phyloP scores from a whole-genome alignment of 768 basidiomycete species.

The Cystobasidium onofrii region DNA sequence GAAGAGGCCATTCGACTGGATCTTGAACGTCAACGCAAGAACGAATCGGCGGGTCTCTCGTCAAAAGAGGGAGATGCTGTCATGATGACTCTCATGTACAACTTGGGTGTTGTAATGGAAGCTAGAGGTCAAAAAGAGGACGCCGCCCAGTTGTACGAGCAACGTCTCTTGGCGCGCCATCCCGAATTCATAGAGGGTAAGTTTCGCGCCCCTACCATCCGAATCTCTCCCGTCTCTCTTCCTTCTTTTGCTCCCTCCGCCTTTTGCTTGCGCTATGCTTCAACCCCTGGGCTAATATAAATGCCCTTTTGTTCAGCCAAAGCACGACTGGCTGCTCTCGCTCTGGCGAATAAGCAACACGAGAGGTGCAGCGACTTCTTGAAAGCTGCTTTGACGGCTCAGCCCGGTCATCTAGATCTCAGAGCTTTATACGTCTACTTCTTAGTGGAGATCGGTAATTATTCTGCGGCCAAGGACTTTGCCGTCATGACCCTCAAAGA shows the following conservation, averaged over 20 bases:
- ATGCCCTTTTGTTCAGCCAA: slow-evolving; percentile 64
- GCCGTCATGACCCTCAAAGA: slow-evolving; percentile 81
- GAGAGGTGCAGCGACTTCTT: slow-evolving; percentile 79
- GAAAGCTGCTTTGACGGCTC: slow-evolving; percentile 76
- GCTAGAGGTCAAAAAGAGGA: slow-evolving; percentile 63
- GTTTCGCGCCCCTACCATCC: slow-evolving; percentile 38
- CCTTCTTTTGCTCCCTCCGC: too few species aligned
- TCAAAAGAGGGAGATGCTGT: slow-evolving; percentile 54
- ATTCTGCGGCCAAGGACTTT: slow-evolving; percentile 73
- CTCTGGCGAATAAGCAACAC: slow-evolving; percentile 59
- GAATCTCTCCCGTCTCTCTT: not conserved
- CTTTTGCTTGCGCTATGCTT: too few species aligned
- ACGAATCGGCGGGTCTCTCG: not conserved
- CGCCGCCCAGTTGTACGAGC: slow-evolving; percentile 78
- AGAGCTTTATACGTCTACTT: slow-evolving; percentile 91
- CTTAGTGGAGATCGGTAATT: slow-evolving; percentile 64
- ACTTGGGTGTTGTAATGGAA: slow-evolving; percentile 85
- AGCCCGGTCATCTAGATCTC: slow-evolving; percentile 69
- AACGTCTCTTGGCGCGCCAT: slow-evolving; percentile 68
- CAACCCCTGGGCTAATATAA: too few species aligned
- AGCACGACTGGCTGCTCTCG: slow-evolving; percentile 77
- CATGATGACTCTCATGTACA: slow-evolving; percentile 78
- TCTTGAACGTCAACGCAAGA: slow-evolving; percentile 46
- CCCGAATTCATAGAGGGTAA: slow-evolving; percentile 92
- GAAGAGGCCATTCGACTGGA: slow-evolving; percentile 60